phyloP scores from a whole-genome alignment of 495 filamentous ascomycete species.

The Trichoderma virens region DNA sequence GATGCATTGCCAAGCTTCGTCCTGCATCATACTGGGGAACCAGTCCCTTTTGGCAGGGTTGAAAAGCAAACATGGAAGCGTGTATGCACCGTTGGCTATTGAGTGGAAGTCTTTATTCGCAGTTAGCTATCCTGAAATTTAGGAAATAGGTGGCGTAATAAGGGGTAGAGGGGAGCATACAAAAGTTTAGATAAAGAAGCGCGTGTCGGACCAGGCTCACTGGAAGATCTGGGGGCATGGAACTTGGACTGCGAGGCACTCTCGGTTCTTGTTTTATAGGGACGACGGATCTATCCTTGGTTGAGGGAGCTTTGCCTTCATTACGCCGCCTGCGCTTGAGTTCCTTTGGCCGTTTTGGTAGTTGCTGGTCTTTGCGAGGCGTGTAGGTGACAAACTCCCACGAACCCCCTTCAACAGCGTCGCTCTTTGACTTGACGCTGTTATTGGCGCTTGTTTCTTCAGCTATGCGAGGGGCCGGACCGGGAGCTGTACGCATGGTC shows the following conservation, averaged over 20 bases:
- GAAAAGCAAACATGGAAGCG: background rate
- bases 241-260: background rate
- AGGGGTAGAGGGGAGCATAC: background rate
- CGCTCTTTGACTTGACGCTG: background rate
- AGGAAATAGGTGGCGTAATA: background rate
- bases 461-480: background rate
- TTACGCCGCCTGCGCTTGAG: background rate
- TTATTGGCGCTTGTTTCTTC: background rate
- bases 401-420: background rate
- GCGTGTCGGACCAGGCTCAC: background rate
- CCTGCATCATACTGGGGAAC: constrained; percentile 2
- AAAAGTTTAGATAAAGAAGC: background rate
- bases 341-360: background rate
- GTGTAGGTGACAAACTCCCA: constrained; percentile 1
- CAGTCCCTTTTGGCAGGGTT: constrained; percentile 6
- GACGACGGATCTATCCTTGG: background rate
- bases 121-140: background rate
- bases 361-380: background rate
- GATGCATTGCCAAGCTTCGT: constrained; percentile 1
- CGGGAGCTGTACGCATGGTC: background rate
- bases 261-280: background rate
- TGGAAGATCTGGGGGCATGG: background rate
- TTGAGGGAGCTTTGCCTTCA: background rate
- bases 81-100: background rate
- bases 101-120: background rate